Base-by-base conservation (phyloP, 2,329 filamentous ascomycete species). In the Sporothrix inflata region DNA sequence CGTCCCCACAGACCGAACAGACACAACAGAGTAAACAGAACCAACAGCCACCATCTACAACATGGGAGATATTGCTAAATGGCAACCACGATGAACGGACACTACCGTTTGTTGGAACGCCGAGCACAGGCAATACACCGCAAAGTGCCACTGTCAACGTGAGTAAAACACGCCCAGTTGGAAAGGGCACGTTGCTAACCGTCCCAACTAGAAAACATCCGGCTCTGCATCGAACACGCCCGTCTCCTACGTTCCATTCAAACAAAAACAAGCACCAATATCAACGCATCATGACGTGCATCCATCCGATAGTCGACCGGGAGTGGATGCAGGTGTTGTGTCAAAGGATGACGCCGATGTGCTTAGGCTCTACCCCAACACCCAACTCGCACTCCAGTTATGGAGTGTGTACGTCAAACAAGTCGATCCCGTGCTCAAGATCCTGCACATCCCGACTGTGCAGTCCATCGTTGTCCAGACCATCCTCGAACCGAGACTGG, bases 351-450 rank as follows among this genome's bases (percentile, higher is more conserved):
- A 61, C 6, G 19, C 12, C 21, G 51, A 69, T 27, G 16, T 60
- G 38, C 53, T 60, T 4, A 21, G 21, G 0, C 21, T 38, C 38
- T 61, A 49, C 12, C 68, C 68, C 24, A n/a, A 61, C 14, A 16
- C 68, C 14, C 68, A 61, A 16, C 38, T 47, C 1, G 68, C 68
- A 0, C 40, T 70, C 11, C 68, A 45, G 38, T 40, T 70, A 21
- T 70, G 68, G 68, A 70, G 24, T 9, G 19, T 61, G 5, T 70
- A 70, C 27, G 53, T 70, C 21, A 45, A 42, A 21, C 19, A n/a
- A 3, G 68, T 70, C 68, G 68, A 70, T 8, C 68, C 68, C 1
- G 68, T 70, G 1, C 53, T 70, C 40, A 70, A 70, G 51, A 70
- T 70, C 27, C 5, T 70, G 8, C 68, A 70, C 40, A 61, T 70